phyloP scores from a whole-genome alignment of 192 early-diverging fungal genomes.

The Coemansia sp. region DNA sequence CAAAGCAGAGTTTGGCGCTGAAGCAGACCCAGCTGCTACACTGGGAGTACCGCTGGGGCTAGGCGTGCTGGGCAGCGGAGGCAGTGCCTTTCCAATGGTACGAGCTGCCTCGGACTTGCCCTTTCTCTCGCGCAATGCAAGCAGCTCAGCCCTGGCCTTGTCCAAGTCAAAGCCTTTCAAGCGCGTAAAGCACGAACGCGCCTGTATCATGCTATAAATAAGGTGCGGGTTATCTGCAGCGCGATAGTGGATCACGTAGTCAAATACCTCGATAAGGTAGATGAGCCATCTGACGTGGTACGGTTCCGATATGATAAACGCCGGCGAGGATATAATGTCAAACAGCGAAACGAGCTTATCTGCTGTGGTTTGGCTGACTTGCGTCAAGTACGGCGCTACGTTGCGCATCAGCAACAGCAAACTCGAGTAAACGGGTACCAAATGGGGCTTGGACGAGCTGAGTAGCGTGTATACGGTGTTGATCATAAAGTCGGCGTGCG shows the following conservation, averaged over 20 bases:
- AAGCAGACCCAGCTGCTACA: neutral
- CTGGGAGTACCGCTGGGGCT: neutral
- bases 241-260: slow-evolving; percentile 86
- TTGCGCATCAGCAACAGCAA: slow-evolving; percentile 81
- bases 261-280: slow-evolving; percentile 79
- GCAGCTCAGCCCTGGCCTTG: slow-evolving; percentile 62
- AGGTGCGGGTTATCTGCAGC: slow-evolving; percentile 77
- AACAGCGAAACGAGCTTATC: slow-evolving; percentile 78
- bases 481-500: slow-evolving; percentile 82
- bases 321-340: slow-evolving; percentile 73
- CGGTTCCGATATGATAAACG: slow-evolving; percentile 80
- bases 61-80: slow-evolving; percentile 5
- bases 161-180: slow-evolving; percentile 70
- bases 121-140: slow-evolving; percentile 58
- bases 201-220: slow-evolving; percentile 78
- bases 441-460: slow-evolving; percentile 68
- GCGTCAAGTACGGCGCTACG: slow-evolving; percentile 79
- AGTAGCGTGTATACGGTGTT: slow-evolving; percentile 78
- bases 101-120: slow-evolving; percentile 32
- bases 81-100: slow-evolving; percentile 30
- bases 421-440: slow-evolving; percentile 74
- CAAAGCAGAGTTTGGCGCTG: neutral
- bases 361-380: slow-evolving; percentile 68
- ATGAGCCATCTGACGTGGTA: slow-evolving; percentile 73
- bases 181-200: slow-evolving; percentile 70